Evolutionary conservation across 2,329 filamentous ascomycete species (phyloP), one percentile per base, ranked within the genome.

Genomic region (Thelonectria discophora): DNA sequence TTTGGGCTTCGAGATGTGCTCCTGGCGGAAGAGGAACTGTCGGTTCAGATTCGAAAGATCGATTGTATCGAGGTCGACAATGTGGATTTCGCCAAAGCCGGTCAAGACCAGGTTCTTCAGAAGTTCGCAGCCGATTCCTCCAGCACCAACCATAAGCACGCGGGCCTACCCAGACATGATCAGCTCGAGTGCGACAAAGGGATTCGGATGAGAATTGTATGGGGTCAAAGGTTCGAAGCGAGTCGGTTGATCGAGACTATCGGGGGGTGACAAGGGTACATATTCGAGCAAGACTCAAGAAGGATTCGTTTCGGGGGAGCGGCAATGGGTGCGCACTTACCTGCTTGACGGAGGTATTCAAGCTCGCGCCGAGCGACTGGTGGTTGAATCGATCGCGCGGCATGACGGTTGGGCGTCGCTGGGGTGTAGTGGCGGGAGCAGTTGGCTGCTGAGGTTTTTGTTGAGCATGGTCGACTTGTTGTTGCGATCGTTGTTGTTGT

Each of bases 1-100:
- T 76, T 99, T 99, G 1, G 94, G 88, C 77, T 97, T 97, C 79
- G 97, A 98, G 79, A 99, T 98, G 74, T 99, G 95, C 76, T 98
- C 94, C 72, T 94, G 90, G 63, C 94, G 88, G 78, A 99, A 99
- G 49, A 99, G 88, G 73, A 99, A 99, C 77, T 99, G 95, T 57
- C 95, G 91, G 72, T 99, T 99, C 52, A 99, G 85, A 75, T 99
- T 99, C 80, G 93, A 97, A 20, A 99, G 85, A 75, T 99, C 95
- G 79, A 99, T 98, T 1, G 95, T 99, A 77, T 99, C 95, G 62
- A 99, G 90, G 77, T 99, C 95, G 69, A 99, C 93, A 47, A 98
- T 90, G 77, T 97, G 92, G 52, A 98, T 89, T 79, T 97, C 91
- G 67, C 93, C 93, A 71, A 97, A 99, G 68, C 94, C 94, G 45